These are phyloP conservation scores for Pichia membranifaciens DNA, from an alignment of 805 yeast species.

Conservation along the genomic window DNA sequence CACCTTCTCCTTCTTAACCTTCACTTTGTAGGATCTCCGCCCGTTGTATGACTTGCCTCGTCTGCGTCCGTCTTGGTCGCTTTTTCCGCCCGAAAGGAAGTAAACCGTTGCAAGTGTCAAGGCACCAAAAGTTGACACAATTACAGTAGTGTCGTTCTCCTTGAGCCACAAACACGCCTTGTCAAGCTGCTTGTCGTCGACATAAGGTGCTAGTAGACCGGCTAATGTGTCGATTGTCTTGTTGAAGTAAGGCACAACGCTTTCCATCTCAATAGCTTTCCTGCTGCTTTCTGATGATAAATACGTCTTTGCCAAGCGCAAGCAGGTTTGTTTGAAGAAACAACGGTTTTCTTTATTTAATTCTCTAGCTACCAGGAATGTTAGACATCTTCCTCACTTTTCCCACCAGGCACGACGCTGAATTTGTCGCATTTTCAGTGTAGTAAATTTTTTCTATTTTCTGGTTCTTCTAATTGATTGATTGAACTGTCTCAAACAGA, in stretches of 20 bases:
- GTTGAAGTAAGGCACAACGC: conserved; percentile 4
- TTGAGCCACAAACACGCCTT: conserved; percentile 9
- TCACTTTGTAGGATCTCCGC: conserved; percentile 8
- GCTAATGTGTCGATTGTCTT: not conserved
- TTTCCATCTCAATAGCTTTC: not conserved
- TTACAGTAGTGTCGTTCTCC: conserved; percentile 14
- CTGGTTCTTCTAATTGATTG: too few relatives aligned
- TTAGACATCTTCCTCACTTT: too few relatives aligned
- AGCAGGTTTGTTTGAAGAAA: too few relatives aligned
- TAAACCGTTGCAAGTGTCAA: conserved; percentile 12
- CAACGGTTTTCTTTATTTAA: too few relatives aligned
- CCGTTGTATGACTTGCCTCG: conserved; percentile 11
- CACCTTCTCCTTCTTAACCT: conserved; percentile 10
- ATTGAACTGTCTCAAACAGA: too few relatives aligned
- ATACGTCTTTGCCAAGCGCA: too few relatives aligned
- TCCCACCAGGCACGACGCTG: too few relatives aligned
- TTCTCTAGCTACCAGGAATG: too few relatives aligned
- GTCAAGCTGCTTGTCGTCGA: conserved; percentile 6
- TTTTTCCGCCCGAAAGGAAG: conserved; percentile 4
- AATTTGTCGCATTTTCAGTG: not conserved
- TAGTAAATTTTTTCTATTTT: not conserved
- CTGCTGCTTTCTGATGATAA: too few relatives aligned
- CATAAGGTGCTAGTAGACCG: not conserved
- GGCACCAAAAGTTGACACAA: conserved; percentile 15
- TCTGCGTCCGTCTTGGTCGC: conserved; percentile 4